Evolutionary conservation across 2,329 filamentous ascomycete species (phyloP).

Genomic region (Fusarium brachygibbosum): DNA sequence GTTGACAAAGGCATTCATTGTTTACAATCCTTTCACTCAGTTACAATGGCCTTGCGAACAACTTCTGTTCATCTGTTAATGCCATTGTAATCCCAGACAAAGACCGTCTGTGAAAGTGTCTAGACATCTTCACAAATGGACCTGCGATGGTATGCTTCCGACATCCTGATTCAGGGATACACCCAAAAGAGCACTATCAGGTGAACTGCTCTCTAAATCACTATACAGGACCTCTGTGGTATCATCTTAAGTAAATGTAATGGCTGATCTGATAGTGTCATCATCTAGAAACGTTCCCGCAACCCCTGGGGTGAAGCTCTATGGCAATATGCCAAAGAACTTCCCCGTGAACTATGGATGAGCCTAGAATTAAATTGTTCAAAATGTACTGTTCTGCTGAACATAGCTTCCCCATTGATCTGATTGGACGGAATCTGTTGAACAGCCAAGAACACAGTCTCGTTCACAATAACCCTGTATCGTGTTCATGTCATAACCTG

Average conservation of each 20-base stretch:
- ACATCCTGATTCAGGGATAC: background rate
- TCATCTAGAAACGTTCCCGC: background rate
- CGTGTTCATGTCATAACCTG: too few species aligned
- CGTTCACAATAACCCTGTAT: background rate
- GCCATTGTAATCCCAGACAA: background rate
- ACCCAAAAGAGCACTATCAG: too few species aligned
- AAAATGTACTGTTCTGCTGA: background rate
- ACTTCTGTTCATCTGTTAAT: too few species aligned
- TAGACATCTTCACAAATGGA: background rate
- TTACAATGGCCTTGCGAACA: background rate
- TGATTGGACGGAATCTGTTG: background rate
- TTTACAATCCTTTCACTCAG: background rate
- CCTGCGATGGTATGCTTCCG: background rate
- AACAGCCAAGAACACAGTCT: background rate
- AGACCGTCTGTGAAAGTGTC: background rate
- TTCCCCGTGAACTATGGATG: background rate
- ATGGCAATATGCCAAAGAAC: too few species aligned
- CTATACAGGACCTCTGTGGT: background rate
- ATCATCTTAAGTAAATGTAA: background rate
- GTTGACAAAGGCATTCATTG: background rate
- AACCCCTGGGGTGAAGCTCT: background rate
- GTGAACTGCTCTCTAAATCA: background rate
- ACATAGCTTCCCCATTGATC: rapidly evolving
- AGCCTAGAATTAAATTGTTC: too few species aligned
- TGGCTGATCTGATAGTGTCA: background rate